A percentile compares a stretch with the other conserved stretches of the same genome.
These are phyloP conservation scores for Fusarium pseudograminearum DNA, from an alignment of 2,329 filamentous ascomycete species.

Conservation along the genomic window DNA sequence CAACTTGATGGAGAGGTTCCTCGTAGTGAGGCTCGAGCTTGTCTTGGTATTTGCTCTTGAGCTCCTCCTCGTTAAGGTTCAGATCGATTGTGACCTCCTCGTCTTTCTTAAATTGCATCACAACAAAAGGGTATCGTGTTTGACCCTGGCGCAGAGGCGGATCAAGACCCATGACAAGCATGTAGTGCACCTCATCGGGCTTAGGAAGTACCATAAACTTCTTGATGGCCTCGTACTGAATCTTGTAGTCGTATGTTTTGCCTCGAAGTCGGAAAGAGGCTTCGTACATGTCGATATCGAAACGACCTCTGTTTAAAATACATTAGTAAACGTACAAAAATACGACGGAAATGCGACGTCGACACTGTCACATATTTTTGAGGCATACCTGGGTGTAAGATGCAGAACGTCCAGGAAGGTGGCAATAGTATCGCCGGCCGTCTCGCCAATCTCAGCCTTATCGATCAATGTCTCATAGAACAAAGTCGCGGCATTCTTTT, in stretches of 20 bases:
- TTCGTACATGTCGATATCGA: constrained; percentile 99
- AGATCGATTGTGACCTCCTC: constrained; percentile 97
- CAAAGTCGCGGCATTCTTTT: constrained; percentile 95
- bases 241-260: constrained; percentile 99
- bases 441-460: constrained; percentile 98
- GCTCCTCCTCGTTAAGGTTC: constrained; percentile 91
- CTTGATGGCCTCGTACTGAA: constrained; percentile 97
- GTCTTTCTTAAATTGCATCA: constrained; percentile 99
- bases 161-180: constrained; percentile 94
- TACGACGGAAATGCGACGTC: background rate
- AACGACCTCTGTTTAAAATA: constrained; percentile 79
- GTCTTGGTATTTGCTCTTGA: constrained; percentile 87
- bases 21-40: constrained; percentile 92
- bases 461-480: constrained; percentile 99
- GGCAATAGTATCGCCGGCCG: constrained; percentile 97
- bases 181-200: constrained; percentile 95
- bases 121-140: constrained; percentile 96
- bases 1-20: constrained; percentile 90
- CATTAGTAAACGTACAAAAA: constrained; percentile 12
- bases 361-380: background rate
- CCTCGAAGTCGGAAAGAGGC: constrained; percentile 95
- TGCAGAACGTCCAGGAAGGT: constrained; percentile 97
- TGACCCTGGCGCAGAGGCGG: constrained; percentile 96
- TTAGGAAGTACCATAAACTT: constrained; percentile 99
- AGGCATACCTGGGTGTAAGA: constrained; percentile 84